These are phyloP conservation scores for Panus rudis DNA, from an alignment of 768 basidiomycete species.

Conservation along the genomic window DNA sequence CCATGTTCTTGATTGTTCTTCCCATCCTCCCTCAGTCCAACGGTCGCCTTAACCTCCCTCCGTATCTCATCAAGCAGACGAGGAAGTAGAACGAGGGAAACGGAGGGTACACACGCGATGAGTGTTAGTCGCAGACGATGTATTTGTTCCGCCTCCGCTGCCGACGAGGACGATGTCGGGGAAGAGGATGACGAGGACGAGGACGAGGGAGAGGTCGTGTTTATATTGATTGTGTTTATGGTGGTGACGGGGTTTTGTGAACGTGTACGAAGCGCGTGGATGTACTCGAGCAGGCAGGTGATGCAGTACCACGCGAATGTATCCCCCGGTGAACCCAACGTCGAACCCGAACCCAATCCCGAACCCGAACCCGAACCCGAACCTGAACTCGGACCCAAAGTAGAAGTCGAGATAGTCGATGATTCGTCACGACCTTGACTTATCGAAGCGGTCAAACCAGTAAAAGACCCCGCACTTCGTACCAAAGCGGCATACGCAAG, in stretches of 20 bases:
- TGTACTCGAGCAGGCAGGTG: slow-evolving; percentile 36
- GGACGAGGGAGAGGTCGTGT: not conserved
- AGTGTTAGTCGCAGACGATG: slow-evolving; percentile 62
- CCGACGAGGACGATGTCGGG: slow-evolving; percentile 14
- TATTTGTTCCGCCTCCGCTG: slow-evolving; percentile 17
- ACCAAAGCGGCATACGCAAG: slow-evolving; percentile 73
- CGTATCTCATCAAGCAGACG: slow-evolving; percentile 45
- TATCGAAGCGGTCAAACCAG: slow-evolving; percentile 14
- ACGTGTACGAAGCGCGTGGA: no score
- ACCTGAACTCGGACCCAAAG: no score
- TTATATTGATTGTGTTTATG: not conserved
- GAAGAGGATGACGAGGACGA: slow-evolving; percentile 4
- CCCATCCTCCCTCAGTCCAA: not conserved
- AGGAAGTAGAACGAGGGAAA: slow-evolving; percentile 51
- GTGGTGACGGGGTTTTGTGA: no score
- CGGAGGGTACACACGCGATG: slow-evolving; percentile 56
- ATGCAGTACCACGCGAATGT: slow-evolving; percentile 68
- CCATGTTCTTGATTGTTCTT: not conserved
- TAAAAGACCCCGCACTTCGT: slow-evolving; percentile 44
- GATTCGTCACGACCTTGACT: no score
- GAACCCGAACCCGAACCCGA: no score
- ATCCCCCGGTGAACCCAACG: slow-evolving; percentile 21
- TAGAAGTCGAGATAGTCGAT: no score
- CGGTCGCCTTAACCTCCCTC: slow-evolving; percentile 23
- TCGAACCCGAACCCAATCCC: not conserved